Conservation (phyloP, 352 stramenopile species). For the Pythium periplocum region DNA sequence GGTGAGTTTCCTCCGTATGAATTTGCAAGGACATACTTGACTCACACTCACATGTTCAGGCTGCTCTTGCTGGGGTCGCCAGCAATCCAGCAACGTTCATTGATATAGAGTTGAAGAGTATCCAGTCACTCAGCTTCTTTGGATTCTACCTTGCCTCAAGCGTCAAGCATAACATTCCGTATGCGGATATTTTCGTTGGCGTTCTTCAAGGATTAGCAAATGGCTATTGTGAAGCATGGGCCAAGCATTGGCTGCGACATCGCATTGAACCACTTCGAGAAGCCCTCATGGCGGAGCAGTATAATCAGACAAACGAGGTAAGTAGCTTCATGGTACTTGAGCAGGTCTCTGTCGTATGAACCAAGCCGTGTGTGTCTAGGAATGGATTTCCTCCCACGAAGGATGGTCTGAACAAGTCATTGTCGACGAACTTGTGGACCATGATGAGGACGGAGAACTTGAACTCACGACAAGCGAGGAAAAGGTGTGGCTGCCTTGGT, state of each 20-base stretch:
- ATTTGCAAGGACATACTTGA: too few species aligned
- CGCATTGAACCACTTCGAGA: conserved; percentile 67
- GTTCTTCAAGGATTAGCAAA: conserved; percentile 47
- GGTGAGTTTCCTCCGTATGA: too few species aligned
- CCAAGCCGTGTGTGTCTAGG: conserved; percentile 20
- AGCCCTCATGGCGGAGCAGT: conserved; percentile 60
- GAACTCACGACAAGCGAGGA: conserved; percentile 47
- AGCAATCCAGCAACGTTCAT: conserved; percentile 34
- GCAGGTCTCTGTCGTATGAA: conserved; percentile 1
- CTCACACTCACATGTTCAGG: too few species aligned
- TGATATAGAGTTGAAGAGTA: conserved; percentile 45
- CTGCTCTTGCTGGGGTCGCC: background rate
- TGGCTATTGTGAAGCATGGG: conserved; percentile 71
- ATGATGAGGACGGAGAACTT: conserved; percentile 33
- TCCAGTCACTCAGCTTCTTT: conserved; percentile 39
- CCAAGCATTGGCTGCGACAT: conserved; percentile 37
- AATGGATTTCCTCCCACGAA: conserved; percentile 72
- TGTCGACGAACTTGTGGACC: conserved; percentile 28
- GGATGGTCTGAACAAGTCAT: conserved; percentile 75
- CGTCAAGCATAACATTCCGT: conserved; percentile 33
- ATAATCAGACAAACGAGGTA: conserved; percentile 75
- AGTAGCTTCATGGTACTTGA: background rate
- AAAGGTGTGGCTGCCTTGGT: conserved; percentile 84
- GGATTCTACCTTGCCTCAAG: conserved; percentile 50
- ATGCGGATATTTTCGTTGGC: conserved; percentile 45